Conservation (phyloP, 257 asterid genomes). For the Ophiorrhiza pumila region DNA sequence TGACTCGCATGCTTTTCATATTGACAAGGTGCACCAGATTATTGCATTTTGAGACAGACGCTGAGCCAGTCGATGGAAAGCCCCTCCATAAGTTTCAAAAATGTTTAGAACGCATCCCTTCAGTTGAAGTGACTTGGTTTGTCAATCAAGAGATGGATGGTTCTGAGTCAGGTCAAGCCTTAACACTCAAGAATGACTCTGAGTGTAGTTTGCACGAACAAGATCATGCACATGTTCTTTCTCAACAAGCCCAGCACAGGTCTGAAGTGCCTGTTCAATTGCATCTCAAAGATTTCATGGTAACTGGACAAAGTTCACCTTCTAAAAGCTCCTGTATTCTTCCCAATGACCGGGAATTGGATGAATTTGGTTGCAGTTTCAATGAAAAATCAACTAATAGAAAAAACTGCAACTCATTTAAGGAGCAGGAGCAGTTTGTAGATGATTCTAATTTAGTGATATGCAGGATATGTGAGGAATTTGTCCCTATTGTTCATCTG, state of each 20-base stretch:
- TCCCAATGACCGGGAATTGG: conserved; percentile 31
- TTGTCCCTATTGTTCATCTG: conserved; percentile 71
- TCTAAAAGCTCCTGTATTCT: conserved; percentile 21
- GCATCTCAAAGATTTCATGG: conserved; percentile 28
- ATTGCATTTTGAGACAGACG: conserved; percentile 81
- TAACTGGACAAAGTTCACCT: conserved; percentile 33
- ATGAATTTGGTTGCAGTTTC: conserved; percentile 31
- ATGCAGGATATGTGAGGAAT: conserved; percentile 94
- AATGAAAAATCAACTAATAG: conserved; percentile 37
- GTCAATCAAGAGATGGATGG: conserved; percentile 53
- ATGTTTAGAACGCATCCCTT: conserved; percentile 81
- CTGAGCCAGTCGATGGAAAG: conserved; percentile 70
- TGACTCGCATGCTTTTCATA: conserved; percentile 88
- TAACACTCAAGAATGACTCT: conserved; percentile 29
- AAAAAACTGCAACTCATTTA: not conserved
- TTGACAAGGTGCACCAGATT: conserved; percentile 92
- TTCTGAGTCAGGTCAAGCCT: conserved; percentile 32
- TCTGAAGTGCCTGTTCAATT: conserved; percentile 35
- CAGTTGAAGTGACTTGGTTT: conserved; percentile 77
- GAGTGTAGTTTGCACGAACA: conserved; percentile 37
- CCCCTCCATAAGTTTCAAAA: conserved; percentile 73
- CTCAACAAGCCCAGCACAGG: conserved; percentile 34
- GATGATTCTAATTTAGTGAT: conserved; percentile 70
- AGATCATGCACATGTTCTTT: conserved; percentile 27
- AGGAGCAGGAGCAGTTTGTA: conserved; percentile 43